phyloP scores from a whole-genome alignment of 2,329 filamentous ascomycete genomes.

The Penicillium sclerotiorum region DNA sequence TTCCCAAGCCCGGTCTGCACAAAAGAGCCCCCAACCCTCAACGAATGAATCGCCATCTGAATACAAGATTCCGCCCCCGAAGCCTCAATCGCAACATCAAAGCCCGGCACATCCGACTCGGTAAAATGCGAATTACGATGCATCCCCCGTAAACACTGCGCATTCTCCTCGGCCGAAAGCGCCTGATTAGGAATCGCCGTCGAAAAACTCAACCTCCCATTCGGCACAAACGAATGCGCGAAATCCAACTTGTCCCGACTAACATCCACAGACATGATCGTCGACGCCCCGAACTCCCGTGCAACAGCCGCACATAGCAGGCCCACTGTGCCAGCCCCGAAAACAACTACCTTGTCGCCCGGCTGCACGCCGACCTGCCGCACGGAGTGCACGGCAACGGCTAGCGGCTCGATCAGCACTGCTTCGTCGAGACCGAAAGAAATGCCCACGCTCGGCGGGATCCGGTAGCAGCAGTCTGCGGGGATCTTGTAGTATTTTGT shows the following conservation, averaged over 20 bases:
- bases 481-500: constrained; percentile 43
- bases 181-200: constrained; percentile 13
- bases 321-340: constrained; percentile 67
- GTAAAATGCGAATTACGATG: constrained; percentile 4
- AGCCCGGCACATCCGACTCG: constrained; percentile 41
- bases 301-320: constrained; percentile 66
- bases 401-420: constrained; percentile 52
- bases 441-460: constrained; percentile 26
- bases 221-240: constrained; percentile 31
- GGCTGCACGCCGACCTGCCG: constrained; percentile 43
- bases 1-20: constrained; percentile 42
- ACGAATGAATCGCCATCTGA: constrained; percentile 47
- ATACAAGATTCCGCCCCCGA: constrained; percentile 49
- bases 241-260: constrained; percentile 63
- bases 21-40: constrained; percentile 33
- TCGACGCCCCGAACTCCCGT: constrained; percentile 60
- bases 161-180: constrained; percentile 27
- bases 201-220: constrained; percentile 10
- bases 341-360: constrained; percentile 54
- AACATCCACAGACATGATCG: constrained; percentile 64
- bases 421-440: constrained; percentile 25
- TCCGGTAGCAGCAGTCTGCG: constrained; percentile 44
- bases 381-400: constrained; percentile 51
- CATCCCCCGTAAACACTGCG: constrained; percentile 34
- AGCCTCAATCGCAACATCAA: constrained; percentile 47